A percentile compares a stretch with the other conserved stretches of the same genome.
These are phyloP conservation scores for Nemophila menziesii DNA, from an alignment of 257 asterid genomes.

Conservation along the genomic window DNA sequence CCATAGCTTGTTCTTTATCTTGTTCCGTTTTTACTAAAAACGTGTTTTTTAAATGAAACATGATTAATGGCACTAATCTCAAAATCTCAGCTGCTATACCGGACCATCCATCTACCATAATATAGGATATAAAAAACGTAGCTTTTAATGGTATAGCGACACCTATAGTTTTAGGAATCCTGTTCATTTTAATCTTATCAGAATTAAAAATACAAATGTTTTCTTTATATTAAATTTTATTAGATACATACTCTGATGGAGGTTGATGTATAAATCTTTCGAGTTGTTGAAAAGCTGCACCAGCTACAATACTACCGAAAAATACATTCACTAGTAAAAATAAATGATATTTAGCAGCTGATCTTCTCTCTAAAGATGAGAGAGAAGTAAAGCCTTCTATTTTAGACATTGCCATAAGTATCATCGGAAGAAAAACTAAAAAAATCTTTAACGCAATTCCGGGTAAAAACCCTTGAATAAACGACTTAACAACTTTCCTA, in stretches of 20 bases:
- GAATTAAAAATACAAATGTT: not conserved
- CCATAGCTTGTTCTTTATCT: conserved; percentile 68
- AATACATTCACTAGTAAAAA: conserved; percentile 72
- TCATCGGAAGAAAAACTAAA: conserved; percentile 41
- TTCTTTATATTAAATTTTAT: too few species aligned
- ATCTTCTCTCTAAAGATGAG: conserved; percentile 55
- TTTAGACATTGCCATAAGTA: conserved; percentile 61
- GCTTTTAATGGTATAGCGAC: conserved; percentile 79
- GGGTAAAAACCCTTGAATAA: conserved; percentile 86
- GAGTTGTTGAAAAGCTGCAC: conserved; percentile 86
- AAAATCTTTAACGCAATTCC: conserved; percentile 67
- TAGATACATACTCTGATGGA: conserved; percentile 45
- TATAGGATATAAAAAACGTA: conserved; percentile 71
- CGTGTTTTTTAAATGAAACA: conserved; percentile 56
- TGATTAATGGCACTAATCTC: conserved; percentile 49
- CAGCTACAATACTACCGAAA: conserved; percentile 73
- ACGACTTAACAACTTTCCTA: conserved; percentile 43
- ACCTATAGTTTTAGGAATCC: conserved; percentile 74
- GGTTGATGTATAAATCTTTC: conserved; percentile 47
- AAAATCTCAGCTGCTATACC: conserved; percentile 71
- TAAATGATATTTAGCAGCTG: conserved; percentile 71
- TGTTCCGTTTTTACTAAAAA: conserved; percentile 59
- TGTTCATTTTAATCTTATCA: conserved; percentile 13
- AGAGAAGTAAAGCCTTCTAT: conserved; percentile 59
- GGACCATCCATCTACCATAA: conserved; percentile 96